phyloP scores from a whole-genome alignment of 2,329 filamentous ascomycete genomes.

The Exophiala sideris region DNA sequence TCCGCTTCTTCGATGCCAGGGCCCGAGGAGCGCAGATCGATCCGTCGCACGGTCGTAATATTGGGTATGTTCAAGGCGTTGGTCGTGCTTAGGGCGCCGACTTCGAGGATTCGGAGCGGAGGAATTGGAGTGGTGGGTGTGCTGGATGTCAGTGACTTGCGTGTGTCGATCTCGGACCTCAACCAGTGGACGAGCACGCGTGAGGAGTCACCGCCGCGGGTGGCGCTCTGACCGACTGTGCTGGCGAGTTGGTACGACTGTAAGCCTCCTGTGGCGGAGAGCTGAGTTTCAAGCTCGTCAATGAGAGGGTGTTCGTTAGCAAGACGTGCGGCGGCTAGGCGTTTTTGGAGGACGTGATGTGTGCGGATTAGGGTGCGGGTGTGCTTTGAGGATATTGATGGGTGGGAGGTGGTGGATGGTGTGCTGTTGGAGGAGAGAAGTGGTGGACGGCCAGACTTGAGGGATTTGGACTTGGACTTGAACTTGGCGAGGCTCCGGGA shows the following conservation, averaged over 20 bases:
- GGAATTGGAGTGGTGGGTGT: neutral
- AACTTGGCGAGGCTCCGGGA: neutral
- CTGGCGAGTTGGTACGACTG: slow-evolving; percentile 61
- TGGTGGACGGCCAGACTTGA: slow-evolving; percentile 22
- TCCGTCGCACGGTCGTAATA: slow-evolving; percentile 49
- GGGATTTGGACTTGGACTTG: slow-evolving; percentile 5
- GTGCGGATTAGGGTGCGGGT: slow-evolving; percentile 58
- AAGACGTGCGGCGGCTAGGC: slow-evolving; percentile 50
- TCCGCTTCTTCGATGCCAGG: slow-evolving; percentile 77
- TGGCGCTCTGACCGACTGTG: slow-evolving; percentile 58
- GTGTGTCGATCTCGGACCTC: slow-evolving; percentile 15
- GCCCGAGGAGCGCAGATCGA: slow-evolving; percentile 86
- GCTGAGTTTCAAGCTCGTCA: slow-evolving; percentile 45
- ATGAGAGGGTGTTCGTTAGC: slow-evolving; percentile 44
- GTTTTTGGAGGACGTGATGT: slow-evolving; percentile 60
- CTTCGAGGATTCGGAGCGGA: slow-evolving; percentile 70
- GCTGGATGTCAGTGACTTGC: slow-evolving; percentile 1
- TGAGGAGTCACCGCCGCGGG: slow-evolving; percentile 63
- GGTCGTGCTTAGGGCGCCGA: slow-evolving; percentile 77
- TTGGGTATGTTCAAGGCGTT: slow-evolving; percentile 71
- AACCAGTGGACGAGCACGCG: slow-evolving; percentile 60
- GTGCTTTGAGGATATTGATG: slow-evolving; percentile 42
- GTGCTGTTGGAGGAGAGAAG: slow-evolving; percentile 1
- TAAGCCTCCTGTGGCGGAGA: slow-evolving; percentile 57
- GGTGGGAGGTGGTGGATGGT: neutral